A percentile compares a stretch with the other conserved stretches of the same genome.
Evolutionary conservation across 192 early-diverging fungal species (phyloP).

Genomic region (Pilaira anomala): DNA sequence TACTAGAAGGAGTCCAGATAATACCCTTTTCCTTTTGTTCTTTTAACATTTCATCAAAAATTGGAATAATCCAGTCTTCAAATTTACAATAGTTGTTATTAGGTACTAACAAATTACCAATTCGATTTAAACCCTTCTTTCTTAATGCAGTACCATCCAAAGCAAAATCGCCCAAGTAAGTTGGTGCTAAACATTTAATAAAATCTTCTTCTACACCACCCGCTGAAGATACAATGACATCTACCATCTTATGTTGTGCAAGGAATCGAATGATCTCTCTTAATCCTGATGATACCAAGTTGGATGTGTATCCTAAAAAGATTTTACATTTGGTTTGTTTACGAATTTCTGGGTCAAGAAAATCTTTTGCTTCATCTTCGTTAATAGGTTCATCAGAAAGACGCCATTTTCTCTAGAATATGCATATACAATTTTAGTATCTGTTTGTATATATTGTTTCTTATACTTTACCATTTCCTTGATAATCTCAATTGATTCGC

Average conservation of each 20-base stretch:
- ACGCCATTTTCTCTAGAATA: conserved; percentile 64
- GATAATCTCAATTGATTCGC: conserved; percentile 85
- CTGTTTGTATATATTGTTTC: background rate
- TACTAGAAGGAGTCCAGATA: conserved; percentile 89
- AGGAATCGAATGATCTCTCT: conserved; percentile 90
- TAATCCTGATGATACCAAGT: conserved; percentile 92
- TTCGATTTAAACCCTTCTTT: conserved; percentile 89
- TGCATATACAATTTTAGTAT: background rate
- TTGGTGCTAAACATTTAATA: conserved; percentile 92
- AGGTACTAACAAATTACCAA: conserved; percentile 95
- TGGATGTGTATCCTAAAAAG: conserved; percentile 97
- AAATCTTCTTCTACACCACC: conserved; percentile 98
- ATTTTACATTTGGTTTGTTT: conserved; percentile 86
- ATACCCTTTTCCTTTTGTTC: conserved; percentile 84
- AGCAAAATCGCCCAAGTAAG: conserved; percentile 80
- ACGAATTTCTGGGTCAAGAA: conserved; percentile 58
- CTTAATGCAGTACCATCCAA: conserved; percentile 78
- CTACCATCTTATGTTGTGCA: conserved; percentile 85
- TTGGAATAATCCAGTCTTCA: conserved; percentile 97
- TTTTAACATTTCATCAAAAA: conserved; percentile 87
- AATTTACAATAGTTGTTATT: conserved; percentile 99
- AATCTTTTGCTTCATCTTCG: conserved; percentile 57
- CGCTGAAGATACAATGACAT: conserved; percentile 88
- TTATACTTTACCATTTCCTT: conserved; percentile 76
- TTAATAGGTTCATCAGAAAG: conserved; percentile 82